phyloP scores from a whole-genome alignment of 805 yeast species.

The Metschnikowia noctiluminum region DNA sequence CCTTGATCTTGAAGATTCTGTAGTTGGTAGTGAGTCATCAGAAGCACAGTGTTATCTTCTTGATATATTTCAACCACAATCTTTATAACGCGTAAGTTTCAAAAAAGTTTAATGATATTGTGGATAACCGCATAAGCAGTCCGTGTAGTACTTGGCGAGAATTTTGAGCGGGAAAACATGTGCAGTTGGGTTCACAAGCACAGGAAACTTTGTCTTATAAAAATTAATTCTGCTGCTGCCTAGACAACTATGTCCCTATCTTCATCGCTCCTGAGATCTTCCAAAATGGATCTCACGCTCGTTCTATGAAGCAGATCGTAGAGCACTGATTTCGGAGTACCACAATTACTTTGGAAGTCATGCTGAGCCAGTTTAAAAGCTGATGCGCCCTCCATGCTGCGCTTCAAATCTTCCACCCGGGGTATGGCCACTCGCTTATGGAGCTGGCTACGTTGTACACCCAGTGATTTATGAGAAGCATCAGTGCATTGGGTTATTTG shows the following conservation, averaged over 20 bases:
- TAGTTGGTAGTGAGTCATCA: too few relatives aligned
- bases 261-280: constrained; percentile 34
- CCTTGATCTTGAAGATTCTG: too few relatives aligned
- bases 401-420: constrained; percentile 16
- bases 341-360: background rate
- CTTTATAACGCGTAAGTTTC: too few relatives aligned
- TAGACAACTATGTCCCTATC: constrained; percentile 21
- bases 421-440: constrained; percentile 10
- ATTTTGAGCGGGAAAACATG: too few relatives aligned
- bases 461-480: constrained; percentile 1
- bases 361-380: background rate
- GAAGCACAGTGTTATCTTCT: too few relatives aligned
- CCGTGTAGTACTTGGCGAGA: too few relatives aligned
- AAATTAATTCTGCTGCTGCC: background rate
- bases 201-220: background rate
- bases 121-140: too few relatives aligned
- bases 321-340: constrained; percentile 26
- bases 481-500: constrained; percentile 13
- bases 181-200: too few relatives aligned
- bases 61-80: too few relatives aligned
- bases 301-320: constrained; percentile 29
- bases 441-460: background rate
- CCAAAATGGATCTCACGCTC: constrained; percentile 34
- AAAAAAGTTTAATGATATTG: too few relatives aligned
- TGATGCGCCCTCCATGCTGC: constrained; percentile 10